These are phyloP conservation scores for Lactarius akahatsu DNA, from an alignment of 768 basidiomycete genomes.

Conservation along the genomic window DNA sequence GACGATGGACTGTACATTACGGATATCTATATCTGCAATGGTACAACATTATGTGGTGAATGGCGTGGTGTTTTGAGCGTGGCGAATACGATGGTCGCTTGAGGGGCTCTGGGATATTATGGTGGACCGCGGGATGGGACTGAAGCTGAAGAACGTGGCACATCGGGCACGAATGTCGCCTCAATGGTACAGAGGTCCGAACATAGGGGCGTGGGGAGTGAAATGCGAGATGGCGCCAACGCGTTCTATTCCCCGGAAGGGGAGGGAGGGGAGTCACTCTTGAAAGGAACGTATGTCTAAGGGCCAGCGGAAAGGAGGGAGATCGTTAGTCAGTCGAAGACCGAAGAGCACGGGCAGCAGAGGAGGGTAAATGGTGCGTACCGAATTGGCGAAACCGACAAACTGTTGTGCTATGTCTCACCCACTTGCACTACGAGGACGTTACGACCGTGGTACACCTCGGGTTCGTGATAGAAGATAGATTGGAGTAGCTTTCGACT, in stretches of 20 bases:
- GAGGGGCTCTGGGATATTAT: background rate
- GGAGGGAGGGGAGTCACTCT: background rate
- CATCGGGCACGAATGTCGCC: background rate
- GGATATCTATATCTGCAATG: conserved; percentile 58
- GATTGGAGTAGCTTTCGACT: conserved; percentile 50
- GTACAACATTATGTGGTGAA: conserved; percentile 45
- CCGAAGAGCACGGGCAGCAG: conserved; percentile 33
- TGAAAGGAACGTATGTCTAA: background rate
- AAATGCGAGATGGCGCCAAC: background rate
- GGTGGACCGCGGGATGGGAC: background rate
- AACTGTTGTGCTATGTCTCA: conserved; percentile 49
- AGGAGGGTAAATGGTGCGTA: conserved; percentile 34
- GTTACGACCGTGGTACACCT: conserved; percentile 41
- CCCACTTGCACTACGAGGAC: conserved; percentile 53
- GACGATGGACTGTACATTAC: conserved; percentile 51
- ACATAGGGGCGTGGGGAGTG: conserved; percentile 40
- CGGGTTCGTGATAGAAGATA: conserved; percentile 34
- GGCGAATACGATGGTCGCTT: background rate
- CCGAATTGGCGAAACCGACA: conserved; percentile 48
- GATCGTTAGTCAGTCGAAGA: background rate
- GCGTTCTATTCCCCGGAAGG: background rate
- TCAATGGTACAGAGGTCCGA: conserved; percentile 30
- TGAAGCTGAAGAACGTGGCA: background rate
- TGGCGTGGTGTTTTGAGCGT: background rate
- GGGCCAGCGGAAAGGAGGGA: conserved; percentile 20